Evolutionary conservation across 2,329 filamentous ascomycete genomes (phyloP).

Genomic region (Claviceps paspali): DNA sequence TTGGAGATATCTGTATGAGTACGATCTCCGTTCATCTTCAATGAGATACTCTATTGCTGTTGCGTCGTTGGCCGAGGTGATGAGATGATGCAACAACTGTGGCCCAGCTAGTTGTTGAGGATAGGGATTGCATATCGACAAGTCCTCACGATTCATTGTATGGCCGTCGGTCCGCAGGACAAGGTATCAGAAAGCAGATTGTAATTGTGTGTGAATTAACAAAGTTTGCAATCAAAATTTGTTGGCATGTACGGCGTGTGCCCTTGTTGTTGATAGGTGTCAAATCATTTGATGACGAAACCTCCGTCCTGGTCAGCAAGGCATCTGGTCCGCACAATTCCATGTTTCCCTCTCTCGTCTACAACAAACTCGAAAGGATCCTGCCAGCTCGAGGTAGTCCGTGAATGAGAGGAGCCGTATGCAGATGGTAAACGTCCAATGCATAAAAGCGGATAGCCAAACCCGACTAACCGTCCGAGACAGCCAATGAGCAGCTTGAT

Average conservation of each 20-base stretch:
- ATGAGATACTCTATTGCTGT: conserved; percentile 19
- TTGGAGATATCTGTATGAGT: conserved; percentile 53
- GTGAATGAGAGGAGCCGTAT: background rate
- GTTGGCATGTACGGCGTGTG: background rate
- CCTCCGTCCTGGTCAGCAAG: background rate
- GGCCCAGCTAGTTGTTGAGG: conserved; percentile 28
- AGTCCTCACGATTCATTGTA: conserved; percentile 13
- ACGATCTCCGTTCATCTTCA: conserved; percentile 14
- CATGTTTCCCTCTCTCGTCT: background rate
- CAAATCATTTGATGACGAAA: background rate
- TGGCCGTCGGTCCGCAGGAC: background rate
- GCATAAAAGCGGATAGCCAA: conserved; percentile 1
- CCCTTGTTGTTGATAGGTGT: background rate
- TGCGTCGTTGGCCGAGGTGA: conserved; percentile 23
- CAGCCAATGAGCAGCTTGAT: conserved; percentile 7
- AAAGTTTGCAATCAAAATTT: too few relatives aligned
- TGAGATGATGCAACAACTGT: conserved; percentile 39
- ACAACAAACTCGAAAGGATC: background rate
- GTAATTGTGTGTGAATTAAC: too few relatives aligned
- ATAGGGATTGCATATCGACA: conserved; percentile 32
- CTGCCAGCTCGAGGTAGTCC: background rate
- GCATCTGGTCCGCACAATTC: background rate
- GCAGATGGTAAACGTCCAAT: background rate
- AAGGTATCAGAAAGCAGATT: background rate
- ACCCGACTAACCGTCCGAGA: background rate